phyloP scores from a whole-genome alignment of 1,139 yeast genomes.

The Zygoascus meyerae region DNA sequence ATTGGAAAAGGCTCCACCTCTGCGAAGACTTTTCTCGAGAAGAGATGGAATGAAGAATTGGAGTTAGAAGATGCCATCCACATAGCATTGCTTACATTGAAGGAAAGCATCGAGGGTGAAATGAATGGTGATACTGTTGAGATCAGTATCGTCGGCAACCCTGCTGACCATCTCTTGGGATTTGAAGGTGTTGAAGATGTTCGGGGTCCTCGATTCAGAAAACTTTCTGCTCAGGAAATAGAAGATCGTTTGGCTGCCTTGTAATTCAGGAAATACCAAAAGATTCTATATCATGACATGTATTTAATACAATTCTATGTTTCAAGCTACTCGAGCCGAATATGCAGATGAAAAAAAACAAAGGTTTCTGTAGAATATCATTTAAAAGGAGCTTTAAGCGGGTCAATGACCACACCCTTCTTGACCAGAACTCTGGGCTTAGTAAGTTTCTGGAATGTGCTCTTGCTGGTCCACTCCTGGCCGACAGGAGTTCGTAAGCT shows the following conservation, averaged over 20 bases:
- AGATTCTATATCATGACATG: neutral
- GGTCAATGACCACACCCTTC: constrained; percentile 88
- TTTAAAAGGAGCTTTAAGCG: constrained; percentile 64
- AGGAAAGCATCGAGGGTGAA: constrained; percentile 97
- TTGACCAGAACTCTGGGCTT: constrained; percentile 85
- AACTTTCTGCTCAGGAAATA: constrained; percentile 81
- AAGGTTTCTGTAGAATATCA: constrained; percentile 4
- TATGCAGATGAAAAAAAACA: neutral
- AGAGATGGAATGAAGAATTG: constrained; percentile 95
- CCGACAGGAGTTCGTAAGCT: constrained; percentile 95
- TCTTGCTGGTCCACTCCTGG: constrained; percentile 91
- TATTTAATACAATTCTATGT: constrained; percentile 2
- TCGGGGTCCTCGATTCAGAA: constrained; percentile 83
- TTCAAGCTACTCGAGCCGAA: neutral
- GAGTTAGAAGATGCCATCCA: constrained; percentile 98
- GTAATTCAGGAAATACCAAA: constrained; percentile 32
- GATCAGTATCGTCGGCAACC: constrained; percentile 79
- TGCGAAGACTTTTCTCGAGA: constrained; percentile 94
- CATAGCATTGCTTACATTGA: constrained; percentile 86
- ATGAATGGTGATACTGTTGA: constrained; percentile 96
- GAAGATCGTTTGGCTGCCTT: constrained; percentile 92
- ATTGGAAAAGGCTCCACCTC: constrained; percentile 92
- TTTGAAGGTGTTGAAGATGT: constrained; percentile 73
- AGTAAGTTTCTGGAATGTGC: constrained; percentile 78
- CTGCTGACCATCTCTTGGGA: constrained; percentile 77